phyloP scores from a whole-genome alignment of 495 filamentous ascomycete genomes.

The Podospora fimiseda region DNA sequence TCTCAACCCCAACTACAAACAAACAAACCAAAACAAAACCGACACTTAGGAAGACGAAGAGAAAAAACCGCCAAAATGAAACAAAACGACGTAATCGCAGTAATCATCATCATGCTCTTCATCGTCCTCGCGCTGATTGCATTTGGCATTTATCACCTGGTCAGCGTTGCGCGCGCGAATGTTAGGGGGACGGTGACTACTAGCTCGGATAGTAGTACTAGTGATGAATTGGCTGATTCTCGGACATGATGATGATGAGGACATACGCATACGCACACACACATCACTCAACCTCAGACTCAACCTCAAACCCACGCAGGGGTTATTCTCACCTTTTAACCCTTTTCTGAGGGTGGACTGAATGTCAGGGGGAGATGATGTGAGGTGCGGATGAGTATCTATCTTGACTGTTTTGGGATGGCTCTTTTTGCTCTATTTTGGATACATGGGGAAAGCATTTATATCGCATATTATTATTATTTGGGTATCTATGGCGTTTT shows the following conservation, averaged over 20 bases:
- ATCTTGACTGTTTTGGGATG: too few relatives aligned
- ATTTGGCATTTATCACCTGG: conserved; percentile 60
- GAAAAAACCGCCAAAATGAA: conserved; percentile 43
- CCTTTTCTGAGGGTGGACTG: too few relatives aligned
- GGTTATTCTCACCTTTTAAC: too few relatives aligned
- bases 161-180: conserved; percentile 41
- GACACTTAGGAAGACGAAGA: neutral
- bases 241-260: neutral
- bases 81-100: conserved; percentile 71
- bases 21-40: neutral
- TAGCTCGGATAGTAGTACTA: conserved; percentile 26
- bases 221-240: neutral
- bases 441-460: too few relatives aligned
- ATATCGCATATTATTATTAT: too few relatives aligned
- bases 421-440: too few relatives aligned
- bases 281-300: too few relatives aligned
- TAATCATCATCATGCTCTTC: conserved; percentile 78
- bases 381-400: too few relatives aligned
- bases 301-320: too few relatives aligned
- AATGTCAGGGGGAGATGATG: too few relatives aligned
- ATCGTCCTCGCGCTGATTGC: conserved; percentile 62
- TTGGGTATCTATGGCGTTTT: too few relatives aligned
- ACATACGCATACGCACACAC: neutral
- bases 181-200: conserved; percentile 26
- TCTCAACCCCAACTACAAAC: neutral